Base-by-base conservation (phyloP, 2,329 filamentous ascomycete species). In the Phialophora expanda region DNA sequence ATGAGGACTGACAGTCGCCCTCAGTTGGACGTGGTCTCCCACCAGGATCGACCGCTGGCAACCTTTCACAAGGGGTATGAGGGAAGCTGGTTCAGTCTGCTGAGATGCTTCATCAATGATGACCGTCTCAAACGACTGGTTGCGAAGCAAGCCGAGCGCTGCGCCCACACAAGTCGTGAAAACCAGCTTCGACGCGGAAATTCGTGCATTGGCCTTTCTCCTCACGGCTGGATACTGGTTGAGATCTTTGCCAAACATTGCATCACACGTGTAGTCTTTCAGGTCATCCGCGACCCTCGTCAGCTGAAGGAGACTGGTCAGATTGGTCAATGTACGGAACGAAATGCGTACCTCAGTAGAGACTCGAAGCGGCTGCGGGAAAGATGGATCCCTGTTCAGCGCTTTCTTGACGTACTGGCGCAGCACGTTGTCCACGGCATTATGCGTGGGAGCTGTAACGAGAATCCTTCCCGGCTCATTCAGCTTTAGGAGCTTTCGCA, bases 51-150 rank as follows among this genome's bases (percentile, higher is more conserved):
- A 80, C 56, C 76, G 77, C n/a, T 72, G 59, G 28, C 59, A 61
- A 20, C 59, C 59, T 55, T 61, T 61, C 28, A 55, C 59, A 20
- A 82, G 73, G 2, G 78, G 79, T 0, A 82, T 74, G 0, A 82
- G 69, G 2, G 77, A 78, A 0, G 73, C 76, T 0, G 80, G 76
- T 64, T 83, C 81, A 0, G 79, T 82, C 62, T 79, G 79, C 65
- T 83, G 81, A 2, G 81, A 83, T 6, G 81, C 81, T 72, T 83
- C 80, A 62, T 82, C 80, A 4, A 83, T 74, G 62, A 83, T 76
- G 14, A 82, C 78, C 5, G 76, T 61, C 26, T 54, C 50, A 24
- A 61, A 61, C 6, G 20, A 14, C 38, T 76, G 34, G 3, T 69
- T 72, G 17, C 79, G 76, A 4, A 82, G 74, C 3, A 83, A 68